phyloP scores from a whole-genome alignment of 2,329 filamentous ascomycete genomes.

The Exophiala alcalophila region DNA sequence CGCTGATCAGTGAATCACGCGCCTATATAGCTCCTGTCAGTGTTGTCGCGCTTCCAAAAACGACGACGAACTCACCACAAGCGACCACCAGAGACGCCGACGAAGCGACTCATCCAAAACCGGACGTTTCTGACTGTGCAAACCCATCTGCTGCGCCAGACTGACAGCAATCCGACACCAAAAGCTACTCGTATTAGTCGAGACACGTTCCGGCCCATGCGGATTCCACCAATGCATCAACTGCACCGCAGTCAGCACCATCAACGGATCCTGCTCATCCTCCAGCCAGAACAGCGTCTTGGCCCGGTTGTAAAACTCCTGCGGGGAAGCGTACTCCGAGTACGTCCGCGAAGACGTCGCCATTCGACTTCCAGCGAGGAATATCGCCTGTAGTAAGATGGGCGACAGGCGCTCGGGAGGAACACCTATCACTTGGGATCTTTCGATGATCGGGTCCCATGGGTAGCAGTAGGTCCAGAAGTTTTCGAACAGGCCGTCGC shows the following conservation, averaged over 20 bases:
- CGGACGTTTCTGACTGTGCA: slow-evolving; percentile 40
- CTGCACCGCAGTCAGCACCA: slow-evolving; percentile 33
- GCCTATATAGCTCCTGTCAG: slow-evolving; percentile 28
- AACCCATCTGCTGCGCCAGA: slow-evolving; percentile 44
- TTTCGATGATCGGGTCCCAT: slow-evolving; percentile 44
- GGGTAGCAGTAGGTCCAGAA: slow-evolving; percentile 42
- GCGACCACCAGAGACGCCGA: slow-evolving; percentile 45
- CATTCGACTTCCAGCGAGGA: slow-evolving; percentile 44
- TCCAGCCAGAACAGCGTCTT: slow-evolving; percentile 37
- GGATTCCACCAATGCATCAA: slow-evolving; percentile 39
- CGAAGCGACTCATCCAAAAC: slow-evolving; percentile 38
- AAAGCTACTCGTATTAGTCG: slow-evolving; percentile 44
- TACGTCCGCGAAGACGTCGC: slow-evolving; percentile 32
- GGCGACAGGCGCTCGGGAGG: slow-evolving; percentile 23
- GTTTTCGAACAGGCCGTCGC: slow-evolving; percentile 39
- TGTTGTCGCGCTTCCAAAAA: not conserved
- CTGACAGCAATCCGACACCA: slow-evolving; percentile 45
- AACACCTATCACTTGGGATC: slow-evolving; percentile 3
- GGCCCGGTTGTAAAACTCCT: slow-evolving; percentile 36
- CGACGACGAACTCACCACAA: slow-evolving; percentile 37
- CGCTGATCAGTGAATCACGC: slow-evolving; percentile 43
- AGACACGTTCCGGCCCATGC: slow-evolving; percentile 37
- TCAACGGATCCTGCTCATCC: slow-evolving; percentile 36
- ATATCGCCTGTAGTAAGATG: slow-evolving; percentile 40
- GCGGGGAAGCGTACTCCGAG: slow-evolving; percentile 32